Evolutionary conservation across 129 eudicot species (phyloP).

Genomic region (Gnaphalium uliginosum): DNA sequence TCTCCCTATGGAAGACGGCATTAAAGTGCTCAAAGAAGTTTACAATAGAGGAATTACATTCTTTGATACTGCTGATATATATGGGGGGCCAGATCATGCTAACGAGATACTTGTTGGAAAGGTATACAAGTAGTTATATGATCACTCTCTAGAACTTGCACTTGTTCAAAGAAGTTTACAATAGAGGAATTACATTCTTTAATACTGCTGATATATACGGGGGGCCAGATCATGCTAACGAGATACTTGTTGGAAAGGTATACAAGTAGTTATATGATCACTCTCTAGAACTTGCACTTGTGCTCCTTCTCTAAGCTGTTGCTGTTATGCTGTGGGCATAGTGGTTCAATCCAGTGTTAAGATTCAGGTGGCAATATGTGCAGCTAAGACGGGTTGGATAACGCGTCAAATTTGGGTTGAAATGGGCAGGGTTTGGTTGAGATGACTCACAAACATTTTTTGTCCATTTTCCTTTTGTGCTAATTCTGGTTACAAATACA

Average conservation of each 20-base stretch:
- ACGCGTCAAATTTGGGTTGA: too few species aligned
- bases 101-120: constrained; percentile 70
- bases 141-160: too few species aligned
- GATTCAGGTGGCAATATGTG: neutral
- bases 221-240: constrained; percentile 40
- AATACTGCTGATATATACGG: constrained; percentile 75
- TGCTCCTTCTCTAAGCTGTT: neutral
- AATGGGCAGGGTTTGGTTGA: too few species aligned
- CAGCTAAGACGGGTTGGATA: too few species aligned
- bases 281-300: neutral
- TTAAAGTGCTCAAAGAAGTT: constrained; percentile 53
- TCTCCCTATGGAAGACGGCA: constrained; percentile 52
- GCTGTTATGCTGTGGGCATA: neutral
- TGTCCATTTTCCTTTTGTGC: too few species aligned
- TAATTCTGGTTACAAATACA: too few species aligned
- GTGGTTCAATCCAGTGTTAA: neutral
- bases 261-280: neutral
- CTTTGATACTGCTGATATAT: constrained; percentile 72
- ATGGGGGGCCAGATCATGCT: constrained; percentile 40
- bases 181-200: constrained; percentile 63
- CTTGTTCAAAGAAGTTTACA: constrained; percentile 53
- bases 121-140: constrained; percentile 29
- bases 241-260: constrained; percentile 72
- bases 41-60: constrained; percentile 59
- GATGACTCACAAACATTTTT: neutral